phyloP scores from a whole-genome alignment of 805 yeast genomes.

The Spathaspora girioi region DNA sequence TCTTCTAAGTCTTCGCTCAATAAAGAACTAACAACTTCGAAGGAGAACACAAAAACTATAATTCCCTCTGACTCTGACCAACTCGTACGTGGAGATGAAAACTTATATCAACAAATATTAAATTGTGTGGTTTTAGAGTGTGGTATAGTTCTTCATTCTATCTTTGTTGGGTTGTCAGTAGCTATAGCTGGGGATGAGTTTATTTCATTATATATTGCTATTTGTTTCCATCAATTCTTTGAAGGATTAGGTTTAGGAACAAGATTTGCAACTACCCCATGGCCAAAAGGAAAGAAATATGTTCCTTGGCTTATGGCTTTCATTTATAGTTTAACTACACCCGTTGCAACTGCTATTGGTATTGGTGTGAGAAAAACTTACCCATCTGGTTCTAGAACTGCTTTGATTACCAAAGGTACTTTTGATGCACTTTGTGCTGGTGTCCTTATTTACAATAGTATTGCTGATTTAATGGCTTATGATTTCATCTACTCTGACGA shows the following conservation, averaged over 20 bases:
- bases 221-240: slow-evolving; percentile 68
- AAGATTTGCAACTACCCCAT: slow-evolving; percentile 38
- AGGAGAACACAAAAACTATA: not conserved
- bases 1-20: not conserved
- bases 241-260: slow-evolving; percentile 86
- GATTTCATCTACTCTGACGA: slow-evolving; percentile 32
- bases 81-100: not conserved
- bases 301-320: slow-evolving; percentile 32
- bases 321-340: slow-evolving; percentile 29
- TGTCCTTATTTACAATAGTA: slow-evolving; percentile 31
- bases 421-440: slow-evolving; percentile 35
- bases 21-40: not conserved
- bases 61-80: not conserved
- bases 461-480: slow-evolving; percentile 37
- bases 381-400: slow-evolving; percentile 29
- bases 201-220: slow-evolving; percentile 60
- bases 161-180: slow-evolving; percentile 71
- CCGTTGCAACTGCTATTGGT: slow-evolving; percentile 34
- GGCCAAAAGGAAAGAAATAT: slow-evolving; percentile 27
- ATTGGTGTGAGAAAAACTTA: slow-evolving; percentile 30
- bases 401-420: slow-evolving; percentile 29
- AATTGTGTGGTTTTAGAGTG: slow-evolving; percentile 54
- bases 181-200: slow-evolving; percentile 76
- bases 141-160: slow-evolving; percentile 77
- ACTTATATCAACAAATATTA: slow-evolving; percentile 10